Conservation (phyloP, 129 eudicot species). For the Glebionis coronaria region DNA sequence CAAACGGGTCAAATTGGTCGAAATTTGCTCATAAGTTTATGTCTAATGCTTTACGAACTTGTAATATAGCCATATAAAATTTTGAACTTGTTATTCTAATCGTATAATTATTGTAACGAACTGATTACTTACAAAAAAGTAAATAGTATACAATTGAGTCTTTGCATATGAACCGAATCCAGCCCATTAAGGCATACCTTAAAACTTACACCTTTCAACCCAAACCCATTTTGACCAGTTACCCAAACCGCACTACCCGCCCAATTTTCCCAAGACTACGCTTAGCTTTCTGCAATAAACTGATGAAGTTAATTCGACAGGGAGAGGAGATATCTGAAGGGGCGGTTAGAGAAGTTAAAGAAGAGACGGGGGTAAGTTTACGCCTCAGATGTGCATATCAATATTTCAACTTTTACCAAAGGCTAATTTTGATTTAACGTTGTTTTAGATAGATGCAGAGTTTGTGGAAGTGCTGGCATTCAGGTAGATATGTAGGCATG, state of each 20-base stretch:
- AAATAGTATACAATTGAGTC: no score
- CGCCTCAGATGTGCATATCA: slow-evolving; percentile 1
- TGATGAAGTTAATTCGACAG: slow-evolving; percentile 36
- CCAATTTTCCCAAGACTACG: not conserved
- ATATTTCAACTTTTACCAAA: slow-evolving; percentile 8
- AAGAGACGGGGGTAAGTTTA: slow-evolving; percentile 83
- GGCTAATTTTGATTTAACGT: not conserved
- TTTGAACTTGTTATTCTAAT: no score
- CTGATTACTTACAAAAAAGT: no score
- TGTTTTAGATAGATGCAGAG: slow-evolving; percentile 60
- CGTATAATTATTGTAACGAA: no score
- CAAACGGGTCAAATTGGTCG: not conserved
- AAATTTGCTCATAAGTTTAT: not conserved
- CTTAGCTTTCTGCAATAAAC: slow-evolving; percentile 1
- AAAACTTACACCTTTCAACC: no score
- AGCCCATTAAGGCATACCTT: no score
- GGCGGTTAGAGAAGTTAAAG: slow-evolving; percentile 80
- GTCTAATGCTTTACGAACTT: not conserved
- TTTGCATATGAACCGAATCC: no score
- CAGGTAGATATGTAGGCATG: slow-evolving; percentile 40
- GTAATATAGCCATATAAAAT: no score
- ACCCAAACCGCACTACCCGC: not conserved
- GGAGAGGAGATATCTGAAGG: slow-evolving; percentile 72
- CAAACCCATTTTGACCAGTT: not conserved
- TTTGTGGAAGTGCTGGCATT: slow-evolving; percentile 67